A percentile compares a stretch with the other conserved stretches of the same genome.
Evolutionary conservation across 2,329 filamentous ascomycete genomes (phyloP).

Genomic region (Parasarocladium wereldwijsianum): DNA sequence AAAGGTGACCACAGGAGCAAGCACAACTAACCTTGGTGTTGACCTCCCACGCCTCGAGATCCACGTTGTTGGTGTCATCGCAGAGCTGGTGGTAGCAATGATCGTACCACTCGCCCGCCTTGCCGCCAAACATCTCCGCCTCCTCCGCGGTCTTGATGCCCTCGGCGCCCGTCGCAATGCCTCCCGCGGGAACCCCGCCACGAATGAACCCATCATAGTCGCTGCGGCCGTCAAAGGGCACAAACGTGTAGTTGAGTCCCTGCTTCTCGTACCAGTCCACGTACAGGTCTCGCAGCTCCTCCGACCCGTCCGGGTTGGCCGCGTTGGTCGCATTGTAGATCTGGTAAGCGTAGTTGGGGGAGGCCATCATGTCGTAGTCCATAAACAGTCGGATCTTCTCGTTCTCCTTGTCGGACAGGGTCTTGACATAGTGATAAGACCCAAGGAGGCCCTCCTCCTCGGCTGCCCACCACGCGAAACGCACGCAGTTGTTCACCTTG

Average conservation of each 20-base stretch:
- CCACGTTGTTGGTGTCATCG: slow-evolving; percentile 42
- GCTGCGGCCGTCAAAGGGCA: slow-evolving; percentile 63
- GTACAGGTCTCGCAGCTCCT: slow-evolving; percentile 54
- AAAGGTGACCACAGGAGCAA: background rate
- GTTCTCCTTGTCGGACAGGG: slow-evolving; percentile 42
- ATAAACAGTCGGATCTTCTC: slow-evolving; percentile 49
- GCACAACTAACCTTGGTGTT: slow-evolving; percentile 38
- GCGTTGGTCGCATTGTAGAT: slow-evolving; percentile 60
- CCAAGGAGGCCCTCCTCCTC: slow-evolving; percentile 53
- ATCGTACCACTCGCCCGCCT: slow-evolving; percentile 45
- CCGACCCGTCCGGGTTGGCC: slow-evolving; percentile 54
- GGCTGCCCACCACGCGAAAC: slow-evolving; percentile 54
- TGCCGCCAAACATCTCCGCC: slow-evolving; percentile 53
- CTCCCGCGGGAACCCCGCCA: slow-evolving; percentile 57
- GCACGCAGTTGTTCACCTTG: slow-evolving; percentile 48
- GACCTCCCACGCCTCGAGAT: slow-evolving; percentile 43
- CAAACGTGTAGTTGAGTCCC: slow-evolving; percentile 52
- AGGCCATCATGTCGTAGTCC: slow-evolving; percentile 59
- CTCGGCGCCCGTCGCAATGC: slow-evolving; percentile 66
- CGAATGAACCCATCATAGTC: slow-evolving; percentile 70
- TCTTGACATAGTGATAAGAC: slow-evolving; percentile 45
- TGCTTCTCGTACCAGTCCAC: slow-evolving; percentile 49
- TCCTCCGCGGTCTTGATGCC: slow-evolving; percentile 58
- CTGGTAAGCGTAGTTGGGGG: slow-evolving; percentile 50
- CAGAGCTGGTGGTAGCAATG: slow-evolving; percentile 48